Conservation (phyloP, 2,329 filamentous ascomycete genomes). For the Elsinoe fawcettii region DNA sequence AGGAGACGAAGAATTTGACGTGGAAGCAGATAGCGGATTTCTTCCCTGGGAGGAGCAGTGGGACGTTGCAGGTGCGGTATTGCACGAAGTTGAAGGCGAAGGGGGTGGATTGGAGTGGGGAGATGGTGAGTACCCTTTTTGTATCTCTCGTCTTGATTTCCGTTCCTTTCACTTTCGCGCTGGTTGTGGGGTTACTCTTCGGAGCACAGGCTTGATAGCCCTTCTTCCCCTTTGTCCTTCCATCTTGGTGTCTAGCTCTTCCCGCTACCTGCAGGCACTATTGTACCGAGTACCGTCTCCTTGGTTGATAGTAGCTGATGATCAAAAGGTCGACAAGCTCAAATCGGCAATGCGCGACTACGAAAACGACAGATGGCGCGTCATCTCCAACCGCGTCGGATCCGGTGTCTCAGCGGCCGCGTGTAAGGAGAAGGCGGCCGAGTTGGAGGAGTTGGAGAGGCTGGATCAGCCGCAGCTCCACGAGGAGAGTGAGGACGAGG, state of each 20-base stretch:
- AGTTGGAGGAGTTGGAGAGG: constrained; percentile 39
- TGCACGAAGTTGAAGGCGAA: constrained; percentile 94
- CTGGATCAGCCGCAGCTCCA: constrained; percentile 4
- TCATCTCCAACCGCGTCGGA: constrained; percentile 83
- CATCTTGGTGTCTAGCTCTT: neutral
- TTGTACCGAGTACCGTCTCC: neutral
- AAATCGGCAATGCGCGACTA: constrained; percentile 72
- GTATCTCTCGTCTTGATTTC: constrained; percentile 4
- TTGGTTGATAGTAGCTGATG: neutral
- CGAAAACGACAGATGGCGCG: constrained; percentile 87
- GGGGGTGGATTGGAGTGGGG: constrained; percentile 86
- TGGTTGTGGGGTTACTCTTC: no score
- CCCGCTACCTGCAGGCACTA: no score
- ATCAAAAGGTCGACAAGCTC: constrained; percentile 63
- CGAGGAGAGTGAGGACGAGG: constrained; percentile 3
- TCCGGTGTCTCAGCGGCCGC: constrained; percentile 80
- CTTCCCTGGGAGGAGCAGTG: constrained; percentile 83
- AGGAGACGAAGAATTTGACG: constrained; percentile 88
- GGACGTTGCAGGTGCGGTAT: constrained; percentile 86
- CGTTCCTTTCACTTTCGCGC: no score
- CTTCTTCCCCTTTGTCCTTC: neutral
- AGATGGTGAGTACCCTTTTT: constrained; percentile 60
- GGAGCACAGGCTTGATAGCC: no score
- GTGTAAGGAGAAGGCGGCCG: constrained; percentile 70
- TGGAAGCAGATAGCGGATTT: constrained; percentile 98